A percentile compares a stretch with the other conserved stretches of the same genome.
phyloP scores from a whole-genome alignment of 257 asterid species.

The Datura wrightii region DNA sequence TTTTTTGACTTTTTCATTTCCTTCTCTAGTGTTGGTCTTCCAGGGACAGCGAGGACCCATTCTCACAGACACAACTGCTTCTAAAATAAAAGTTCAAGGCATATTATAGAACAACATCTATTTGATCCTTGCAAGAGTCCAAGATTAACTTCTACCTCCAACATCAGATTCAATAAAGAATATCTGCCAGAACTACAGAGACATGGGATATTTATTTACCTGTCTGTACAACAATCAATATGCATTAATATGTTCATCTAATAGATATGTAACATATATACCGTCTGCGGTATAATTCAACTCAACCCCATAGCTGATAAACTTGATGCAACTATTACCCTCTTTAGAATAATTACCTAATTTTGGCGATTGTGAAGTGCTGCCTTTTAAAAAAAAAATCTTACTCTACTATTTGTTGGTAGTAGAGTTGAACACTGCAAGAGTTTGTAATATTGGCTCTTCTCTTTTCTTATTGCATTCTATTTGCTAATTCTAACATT shows the following conservation, averaged over 20 bases:
- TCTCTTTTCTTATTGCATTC: neutral
- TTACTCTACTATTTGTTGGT: neutral
- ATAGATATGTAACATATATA: neutral
- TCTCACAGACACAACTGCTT: neutral
- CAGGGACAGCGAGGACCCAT: neutral
- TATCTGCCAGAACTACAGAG: neutral
- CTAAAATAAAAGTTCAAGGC: neutral
- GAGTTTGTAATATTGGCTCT: neutral
- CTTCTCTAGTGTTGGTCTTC: neutral
- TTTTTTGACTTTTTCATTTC: neutral
- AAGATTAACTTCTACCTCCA: constrained; percentile 1
- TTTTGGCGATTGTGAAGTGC: neutral
- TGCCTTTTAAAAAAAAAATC: neutral
- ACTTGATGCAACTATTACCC: neutral
- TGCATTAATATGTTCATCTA: constrained; percentile 8
- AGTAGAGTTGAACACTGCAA: constrained; percentile 14
- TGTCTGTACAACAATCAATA: neutral
- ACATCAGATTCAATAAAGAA: constrained; percentile 12
- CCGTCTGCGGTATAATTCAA: neutral
- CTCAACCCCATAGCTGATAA: neutral
- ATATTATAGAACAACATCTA: neutral
- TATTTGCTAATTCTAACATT: neutral
- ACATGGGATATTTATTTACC: neutral
- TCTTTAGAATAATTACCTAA: neutral
- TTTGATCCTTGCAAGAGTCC: neutral